Base-by-base conservation (phyloP, 2,329 filamentous ascomycete genomes). In the Colletotrichum karsti region DNA sequence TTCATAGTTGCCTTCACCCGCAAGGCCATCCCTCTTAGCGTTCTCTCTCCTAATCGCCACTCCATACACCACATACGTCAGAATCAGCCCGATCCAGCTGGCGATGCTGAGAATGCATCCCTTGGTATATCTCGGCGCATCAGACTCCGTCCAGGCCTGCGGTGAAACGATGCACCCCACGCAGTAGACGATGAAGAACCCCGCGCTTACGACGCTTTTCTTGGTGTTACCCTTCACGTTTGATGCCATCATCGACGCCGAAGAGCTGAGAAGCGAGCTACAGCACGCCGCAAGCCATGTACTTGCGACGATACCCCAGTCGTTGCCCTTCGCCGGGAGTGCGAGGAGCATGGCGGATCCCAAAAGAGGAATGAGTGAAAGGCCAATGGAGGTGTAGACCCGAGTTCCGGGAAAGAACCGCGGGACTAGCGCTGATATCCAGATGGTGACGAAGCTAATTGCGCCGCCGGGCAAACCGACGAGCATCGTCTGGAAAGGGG, bases 191-290 rank as follows among this genome's bases (percentile, higher is more conserved):
- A 76, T 71, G 50, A 76, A 77, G 65, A 76, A 76, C 0, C 65
- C 68, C 3, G 70, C 70, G 22, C 65, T 73, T 2, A 75, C 74
- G 4, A 72, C 67, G 10, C 68, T 70, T 55, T 73, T 74, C 67
- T 77, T 77, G 8, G 75, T 77, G 50, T 74, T 76, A 5, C 75
- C 75, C 54, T 76, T 75, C 4, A 77, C 70, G 28, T 76, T 77
- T 13, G 73, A 73, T 1, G 74, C 74, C 51, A 75, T 68, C 24
- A 77, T 69, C 5, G 70, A 67, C 1, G 68, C 71, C 12, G 69
- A 67, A 1, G 69, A 64, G 48, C 72, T 72, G 1, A 75, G 26
- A 22, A 71, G 56, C 12, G 57, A 50, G 13, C 68, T 67, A 22
- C 58, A 67, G 63, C 61, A 67, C 1, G 64, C 63, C 15, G 71